A percentile compares a stretch with the other conserved stretches of the same genome.
phyloP scores from a whole-genome alignment of 257 asterid species.

The Avicennia marina region DNA sequence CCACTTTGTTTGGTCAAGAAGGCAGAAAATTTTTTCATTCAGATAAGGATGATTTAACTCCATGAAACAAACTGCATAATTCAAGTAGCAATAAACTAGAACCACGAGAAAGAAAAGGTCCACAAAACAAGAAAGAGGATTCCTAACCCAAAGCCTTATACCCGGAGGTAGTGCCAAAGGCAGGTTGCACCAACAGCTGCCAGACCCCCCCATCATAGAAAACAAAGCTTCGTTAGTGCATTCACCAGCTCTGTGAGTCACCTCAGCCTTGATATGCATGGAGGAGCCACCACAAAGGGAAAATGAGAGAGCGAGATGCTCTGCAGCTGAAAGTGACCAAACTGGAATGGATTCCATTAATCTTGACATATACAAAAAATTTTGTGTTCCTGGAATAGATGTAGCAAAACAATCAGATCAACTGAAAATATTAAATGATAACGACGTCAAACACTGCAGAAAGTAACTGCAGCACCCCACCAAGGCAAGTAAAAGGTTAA shows the following conservation, averaged over 20 bases:
- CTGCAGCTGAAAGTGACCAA: constrained; percentile 38
- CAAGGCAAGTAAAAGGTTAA: constrained; percentile 31
- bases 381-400: constrained; percentile 50
- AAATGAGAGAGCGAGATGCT: constrained; percentile 18
- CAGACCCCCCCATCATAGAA: constrained; percentile 56
- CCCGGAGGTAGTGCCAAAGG: constrained; percentile 18
- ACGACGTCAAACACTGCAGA: constrained; percentile 31
- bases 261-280: constrained; percentile 74
- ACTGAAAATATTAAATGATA: neutral
- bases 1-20: too few relatives aligned
- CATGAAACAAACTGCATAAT: too few relatives aligned
- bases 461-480: constrained; percentile 56
- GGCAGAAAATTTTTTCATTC: too few relatives aligned
- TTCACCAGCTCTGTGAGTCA: constrained; percentile 48
- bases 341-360: constrained; percentile 27
- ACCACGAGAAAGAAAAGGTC: neutral
- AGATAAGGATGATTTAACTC: too few relatives aligned
- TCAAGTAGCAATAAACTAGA: constrained; percentile 4
- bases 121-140: constrained; percentile 14
- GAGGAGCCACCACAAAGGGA: constrained; percentile 40
- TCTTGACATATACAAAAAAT: constrained; percentile 21
- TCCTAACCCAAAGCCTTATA: constrained; percentile 4
- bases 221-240: constrained; percentile 73
- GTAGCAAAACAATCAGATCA: constrained; percentile 35
- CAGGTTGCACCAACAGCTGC: constrained; percentile 44